A percentile compares a stretch with the other conserved stretches of the same genome.
These are phyloP conservation scores for Penicillium sp. DNA, from an alignment of 2,329 filamentous ascomycete genomes.

Conservation along the genomic window DNA sequence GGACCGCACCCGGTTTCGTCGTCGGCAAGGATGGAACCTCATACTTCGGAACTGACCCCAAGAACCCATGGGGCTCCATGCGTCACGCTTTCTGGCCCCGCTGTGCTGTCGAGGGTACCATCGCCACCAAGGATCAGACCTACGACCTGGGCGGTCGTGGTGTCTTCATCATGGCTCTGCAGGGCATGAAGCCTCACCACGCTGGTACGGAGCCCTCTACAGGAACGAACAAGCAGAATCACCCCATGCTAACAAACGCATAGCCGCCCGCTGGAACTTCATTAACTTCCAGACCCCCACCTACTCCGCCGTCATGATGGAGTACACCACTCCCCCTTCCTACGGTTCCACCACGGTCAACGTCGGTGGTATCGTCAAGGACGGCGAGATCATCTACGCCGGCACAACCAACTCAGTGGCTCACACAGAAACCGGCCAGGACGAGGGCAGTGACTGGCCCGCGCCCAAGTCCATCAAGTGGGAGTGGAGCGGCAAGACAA, in stretches of 20 bases:
- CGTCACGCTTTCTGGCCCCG: slow-evolving; percentile 93
- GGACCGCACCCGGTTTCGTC: slow-evolving; percentile 74
- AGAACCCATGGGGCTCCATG: slow-evolving; percentile 88
- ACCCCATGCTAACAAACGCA: not conserved
- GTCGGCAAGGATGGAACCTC: slow-evolving; percentile 80
- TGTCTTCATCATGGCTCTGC: slow-evolving; percentile 78
- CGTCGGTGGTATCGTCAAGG: slow-evolving; percentile 77
- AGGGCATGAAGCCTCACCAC: slow-evolving; percentile 99
- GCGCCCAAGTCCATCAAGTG: slow-evolving; percentile 75
- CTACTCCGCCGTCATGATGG: slow-evolving; percentile 89
- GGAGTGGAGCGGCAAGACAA: slow-evolving; percentile 72
- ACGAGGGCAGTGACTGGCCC: slow-evolving; percentile 81
- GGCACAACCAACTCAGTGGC: slow-evolving; percentile 63
- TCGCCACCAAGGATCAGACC: slow-evolving; percentile 76
- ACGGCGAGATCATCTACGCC: slow-evolving; percentile 74
- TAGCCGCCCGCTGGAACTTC: slow-evolving; percentile 88
- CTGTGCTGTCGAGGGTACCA: slow-evolving; percentile 74
- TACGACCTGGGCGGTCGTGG: slow-evolving; percentile 79
- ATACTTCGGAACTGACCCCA: slow-evolving; percentile 79
- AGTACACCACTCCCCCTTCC: slow-evolving; percentile 89
- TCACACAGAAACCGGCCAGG: slow-evolving; percentile 68
- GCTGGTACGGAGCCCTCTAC: slow-evolving; percentile 55
- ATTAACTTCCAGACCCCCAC: slow-evolving; percentile 82
- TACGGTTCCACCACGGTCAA: slow-evolving; percentile 83
- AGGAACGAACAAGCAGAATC: not conserved